Evolutionary conservation across 73 alveolate genomes (phyloP).

Genomic region (Uronychia setigera): DNA sequence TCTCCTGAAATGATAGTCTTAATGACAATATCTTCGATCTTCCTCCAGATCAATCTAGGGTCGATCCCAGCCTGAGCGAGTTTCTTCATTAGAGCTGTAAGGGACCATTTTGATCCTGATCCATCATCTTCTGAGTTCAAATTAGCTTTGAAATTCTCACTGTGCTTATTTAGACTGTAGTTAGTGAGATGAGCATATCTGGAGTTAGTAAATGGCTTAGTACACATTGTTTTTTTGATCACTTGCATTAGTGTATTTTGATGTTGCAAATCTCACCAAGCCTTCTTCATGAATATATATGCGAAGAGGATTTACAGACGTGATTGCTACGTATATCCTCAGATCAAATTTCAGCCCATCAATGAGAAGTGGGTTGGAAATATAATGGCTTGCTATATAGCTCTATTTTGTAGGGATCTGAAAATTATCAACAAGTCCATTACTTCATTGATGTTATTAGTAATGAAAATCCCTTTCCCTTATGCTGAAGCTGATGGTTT

Average conservation of each 20-base stretch:
- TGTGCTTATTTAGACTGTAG: conserved; percentile 79
- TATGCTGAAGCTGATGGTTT: conserved; percentile 73
- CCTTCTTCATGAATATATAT: conserved; percentile 77
- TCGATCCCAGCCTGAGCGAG: conserved; percentile 25
- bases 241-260: conserved; percentile 74
- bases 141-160: conserved; percentile 78
- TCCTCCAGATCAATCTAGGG: conserved; percentile 42
- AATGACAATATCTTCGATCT: conserved; percentile 67
- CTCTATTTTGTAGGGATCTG: conserved; percentile 53
- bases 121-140: conserved; percentile 72
- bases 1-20: conserved; percentile 61
- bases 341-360: conserved; percentile 78
- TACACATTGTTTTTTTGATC: conserved; percentile 55
- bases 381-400: conserved; percentile 68
- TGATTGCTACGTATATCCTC: conserved; percentile 75
- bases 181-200: conserved; percentile 88
- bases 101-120: conserved; percentile 87
- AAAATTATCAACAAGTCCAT: conserved; percentile 43
- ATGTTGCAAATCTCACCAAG: conserved; percentile 80
- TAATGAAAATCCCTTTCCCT: conserved; percentile 81
- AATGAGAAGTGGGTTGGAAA: conserved; percentile 71
- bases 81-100: conserved; percentile 51
- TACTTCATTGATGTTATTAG: conserved; percentile 61
- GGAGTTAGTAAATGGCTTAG: conserved; percentile 52
- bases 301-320: conserved; percentile 71